A percentile compares a stretch with the other conserved stretches of the same genome.
These are phyloP conservation scores for Vanrija pseudolonga DNA, from an alignment of 1,284 basidiomycete genomes.

Conservation along the genomic window DNA sequence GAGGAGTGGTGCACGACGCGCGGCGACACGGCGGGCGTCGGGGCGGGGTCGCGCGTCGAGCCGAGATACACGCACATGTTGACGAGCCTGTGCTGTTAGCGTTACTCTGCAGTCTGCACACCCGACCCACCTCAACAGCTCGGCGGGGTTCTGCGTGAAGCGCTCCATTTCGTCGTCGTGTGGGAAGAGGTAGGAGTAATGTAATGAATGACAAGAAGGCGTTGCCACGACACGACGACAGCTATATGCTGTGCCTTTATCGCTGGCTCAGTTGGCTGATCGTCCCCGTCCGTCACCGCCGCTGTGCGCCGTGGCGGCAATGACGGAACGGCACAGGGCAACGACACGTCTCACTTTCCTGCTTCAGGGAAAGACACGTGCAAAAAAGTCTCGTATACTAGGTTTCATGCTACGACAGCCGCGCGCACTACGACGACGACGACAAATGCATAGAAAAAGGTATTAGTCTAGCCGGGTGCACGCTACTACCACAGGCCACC, in stretches of 20 bases:
- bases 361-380: too few relatives aligned
- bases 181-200: not conserved
- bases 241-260: too few relatives aligned
- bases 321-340: not conserved
- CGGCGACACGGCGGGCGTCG: not conserved
- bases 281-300: too few relatives aligned
- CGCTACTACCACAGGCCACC: slow-evolving; percentile 4
- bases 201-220: not conserved
- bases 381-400: too few relatives aligned
- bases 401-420: too few relatives aligned
- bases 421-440: too few relatives aligned
- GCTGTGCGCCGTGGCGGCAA: not conserved
- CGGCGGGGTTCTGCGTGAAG: slow-evolving; percentile 45
- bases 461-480: too few relatives aligned
- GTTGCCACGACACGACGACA: too few relatives aligned
- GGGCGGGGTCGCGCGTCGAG: not conserved
- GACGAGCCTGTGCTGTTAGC: slow-evolving; percentile 28
- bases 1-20: too few relatives aligned
- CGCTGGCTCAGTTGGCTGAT: too few relatives aligned
- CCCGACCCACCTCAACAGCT: slow-evolving; percentile 43
- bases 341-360: too few relatives aligned
- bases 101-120: not conserved
- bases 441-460: too few relatives aligned
- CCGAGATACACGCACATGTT: slow-evolving; percentile 42
- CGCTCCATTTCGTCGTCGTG: slow-evolving; percentile 34